Evolutionary conservation across 2,329 filamentous ascomycete species (phyloP).

Genomic region (Elsinoe australis): DNA sequence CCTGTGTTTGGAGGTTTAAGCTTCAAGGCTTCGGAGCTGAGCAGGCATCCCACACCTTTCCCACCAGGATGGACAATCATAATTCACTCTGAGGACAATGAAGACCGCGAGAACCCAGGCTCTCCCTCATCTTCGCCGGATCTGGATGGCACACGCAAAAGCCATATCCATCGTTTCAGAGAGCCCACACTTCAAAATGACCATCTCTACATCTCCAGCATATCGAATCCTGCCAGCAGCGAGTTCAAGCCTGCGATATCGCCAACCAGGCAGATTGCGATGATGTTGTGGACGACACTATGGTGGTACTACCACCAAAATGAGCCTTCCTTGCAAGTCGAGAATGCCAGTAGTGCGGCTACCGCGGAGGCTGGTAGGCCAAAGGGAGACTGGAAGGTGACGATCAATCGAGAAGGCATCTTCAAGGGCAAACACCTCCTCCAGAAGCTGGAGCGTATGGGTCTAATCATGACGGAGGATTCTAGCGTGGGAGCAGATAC

Average conservation of each 20-base stretch:
- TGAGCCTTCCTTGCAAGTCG: constrained; percentile 58
- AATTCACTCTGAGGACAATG: constrained; percentile 59
- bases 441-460: constrained; percentile 90
- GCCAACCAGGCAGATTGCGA: constrained; percentile 80
- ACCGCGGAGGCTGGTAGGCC: constrained; percentile 64
- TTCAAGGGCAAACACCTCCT: constrained; percentile 75
- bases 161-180: constrained; percentile 57
- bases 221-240: constrained; percentile 73
- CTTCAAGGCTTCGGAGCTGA: constrained; percentile 77
- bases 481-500: constrained; percentile 59
- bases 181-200: constrained; percentile 70
- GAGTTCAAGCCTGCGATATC: constrained; percentile 75
- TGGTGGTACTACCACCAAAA: constrained; percentile 97
- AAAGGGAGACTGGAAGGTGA: constrained; percentile 77
- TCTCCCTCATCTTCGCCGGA: constrained; percentile 27
- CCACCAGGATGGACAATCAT: constrained; percentile 87
- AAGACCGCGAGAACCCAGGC: constrained; percentile 27
- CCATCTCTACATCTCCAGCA: constrained; percentile 82
- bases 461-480: constrained; percentile 67
- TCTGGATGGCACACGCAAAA: constrained; percentile 24
- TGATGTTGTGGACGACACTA: constrained; percentile 92
- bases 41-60: constrained; percentile 60
- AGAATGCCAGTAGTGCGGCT: constrained; percentile 53
- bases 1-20: constrained; percentile 87
- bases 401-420: constrained; percentile 79